These are phyloP conservation scores for Linanthus parryae DNA, from an alignment of 148 eudicot species.

Conservation along the genomic window DNA sequence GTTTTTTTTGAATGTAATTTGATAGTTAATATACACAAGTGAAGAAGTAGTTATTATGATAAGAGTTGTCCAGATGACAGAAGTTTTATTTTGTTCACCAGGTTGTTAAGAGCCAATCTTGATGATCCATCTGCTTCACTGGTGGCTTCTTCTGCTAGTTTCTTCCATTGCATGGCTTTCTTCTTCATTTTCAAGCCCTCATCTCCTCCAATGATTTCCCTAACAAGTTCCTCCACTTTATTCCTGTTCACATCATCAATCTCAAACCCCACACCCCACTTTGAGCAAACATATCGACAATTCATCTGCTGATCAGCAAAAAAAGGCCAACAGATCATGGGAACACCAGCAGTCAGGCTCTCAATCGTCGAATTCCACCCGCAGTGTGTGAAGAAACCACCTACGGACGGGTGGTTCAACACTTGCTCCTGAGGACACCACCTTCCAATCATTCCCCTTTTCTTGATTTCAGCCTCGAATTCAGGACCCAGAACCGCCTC, in stretches of 20 bases:
- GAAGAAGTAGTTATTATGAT: no score
- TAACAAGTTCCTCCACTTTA: slow-evolving; percentile 38
- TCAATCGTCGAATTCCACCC: slow-evolving; percentile 28
- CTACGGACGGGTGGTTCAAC: slow-evolving; percentile 6
- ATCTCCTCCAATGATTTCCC: slow-evolving; percentile 43
- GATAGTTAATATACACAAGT: no score
- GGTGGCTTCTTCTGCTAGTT: no score
- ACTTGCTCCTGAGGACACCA: slow-evolving; percentile 16
- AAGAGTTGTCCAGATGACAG: no score
- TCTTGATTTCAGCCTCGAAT: slow-evolving; percentile 6
- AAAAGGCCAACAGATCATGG: slow-evolving; percentile 63
- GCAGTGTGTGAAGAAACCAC: slow-evolving; percentile 7
- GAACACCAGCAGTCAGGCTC: slow-evolving; percentile 39
- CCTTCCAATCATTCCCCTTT: slow-evolving; percentile 5
- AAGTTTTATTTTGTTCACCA: no score
- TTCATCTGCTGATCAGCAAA: slow-evolving; percentile 51
- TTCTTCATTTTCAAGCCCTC: slow-evolving; percentile 40
- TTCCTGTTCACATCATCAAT: slow-evolving; percentile 33
- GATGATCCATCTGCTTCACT: no score
- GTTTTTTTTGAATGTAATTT: no score
- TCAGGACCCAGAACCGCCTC: slow-evolving; percentile 2
- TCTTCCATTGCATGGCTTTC: slow-evolving; percentile 36
- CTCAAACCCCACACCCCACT: slow-evolving; percentile 51
- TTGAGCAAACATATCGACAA: slow-evolving; percentile 34
- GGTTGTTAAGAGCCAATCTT: no score